Evolutionary conservation across 768 basidiomycete species (phyloP), one percentile per base, ranked within the genome.

Genomic region (Xerocomellus chrysenteron): DNA sequence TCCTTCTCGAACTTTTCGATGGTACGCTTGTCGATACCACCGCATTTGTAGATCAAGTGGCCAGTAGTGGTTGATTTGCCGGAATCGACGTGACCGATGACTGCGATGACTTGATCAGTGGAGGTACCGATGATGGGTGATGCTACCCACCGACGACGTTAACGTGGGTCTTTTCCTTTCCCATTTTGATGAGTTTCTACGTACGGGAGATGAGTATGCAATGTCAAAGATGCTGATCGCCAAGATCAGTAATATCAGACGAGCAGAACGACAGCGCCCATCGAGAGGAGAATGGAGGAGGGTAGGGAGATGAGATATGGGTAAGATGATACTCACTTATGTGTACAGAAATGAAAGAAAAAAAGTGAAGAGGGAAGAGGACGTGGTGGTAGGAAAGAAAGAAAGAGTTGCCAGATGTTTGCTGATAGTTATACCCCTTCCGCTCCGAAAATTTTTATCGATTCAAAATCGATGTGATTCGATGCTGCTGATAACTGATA

Each of bases 1-100:
- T 99, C 97, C 88, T 99, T 99, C 86, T 99, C 97, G 84, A 98
- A 98, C 84, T 98, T 97, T 80, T 95, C 94, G 66, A 96, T 95
- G 75, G 93, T 94, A 87, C 94, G 94, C 86, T 98, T 99, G 78
- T 99, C 97, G 83, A 99, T 99, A 91, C 97, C 97, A 88, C 97
- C 97, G 77, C 97, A 99, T 88, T 99, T 97, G 92, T 98, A 98
- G 88, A 98, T 98, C 83, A 99, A 85, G 83, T 99, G 97, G 66
- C 97, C 97, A 68, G 97, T 99, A 73, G 97, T 99, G 80, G 97
- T 99, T 57, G 96, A 98, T 82, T 98, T 99, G 67, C 96, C 96
- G 76, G 96, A 98, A 83, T 98, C 94, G 92, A 95, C 93, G 83
- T 95, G 94, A 65, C 95, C 94, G 82, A 96, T 96, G 78, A 95